Conservation (phyloP, 768 basidiomycete genomes). For the Collybia sp. region DNA sequence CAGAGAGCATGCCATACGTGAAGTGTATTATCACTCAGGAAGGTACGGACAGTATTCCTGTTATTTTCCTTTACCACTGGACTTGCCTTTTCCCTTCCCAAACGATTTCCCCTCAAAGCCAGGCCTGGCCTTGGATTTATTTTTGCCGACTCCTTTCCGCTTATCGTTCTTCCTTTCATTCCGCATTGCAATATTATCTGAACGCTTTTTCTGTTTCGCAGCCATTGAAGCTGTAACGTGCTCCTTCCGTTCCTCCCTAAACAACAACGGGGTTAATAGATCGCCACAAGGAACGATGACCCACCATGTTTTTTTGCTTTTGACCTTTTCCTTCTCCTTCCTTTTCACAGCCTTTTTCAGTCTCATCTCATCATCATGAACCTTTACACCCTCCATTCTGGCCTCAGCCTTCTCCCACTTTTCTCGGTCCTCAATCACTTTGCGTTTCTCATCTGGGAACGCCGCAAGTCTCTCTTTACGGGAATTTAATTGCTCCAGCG, state of each 20-base stretch:
- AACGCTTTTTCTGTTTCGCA: slow-evolving; percentile 84
- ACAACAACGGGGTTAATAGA: background rate
- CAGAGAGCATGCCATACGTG: no score
- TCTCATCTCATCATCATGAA: slow-evolving; percentile 78
- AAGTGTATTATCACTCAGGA: no score
- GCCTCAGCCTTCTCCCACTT: slow-evolving; percentile 90
- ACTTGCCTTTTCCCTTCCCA: slow-evolving; percentile 31
- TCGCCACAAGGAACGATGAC: slow-evolving; percentile 2
- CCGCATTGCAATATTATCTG: slow-evolving; percentile 86
- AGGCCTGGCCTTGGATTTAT: slow-evolving; percentile 62
- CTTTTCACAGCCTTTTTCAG: slow-evolving; percentile 93
- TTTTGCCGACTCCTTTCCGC: slow-evolving; percentile 44
- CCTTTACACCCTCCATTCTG: slow-evolving; percentile 85
- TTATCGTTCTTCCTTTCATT: slow-evolving; percentile 75
- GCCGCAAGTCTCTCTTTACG: slow-evolving; percentile 74
- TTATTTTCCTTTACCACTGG: no score
- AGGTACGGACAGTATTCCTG: no score
- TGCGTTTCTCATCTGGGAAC: slow-evolving; percentile 81
- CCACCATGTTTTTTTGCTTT: slow-evolving; percentile 85
- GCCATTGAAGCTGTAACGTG: slow-evolving; percentile 70
- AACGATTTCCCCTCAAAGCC: slow-evolving; percentile 88
- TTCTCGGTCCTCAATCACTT: slow-evolving; percentile 73
- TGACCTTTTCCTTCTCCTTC: slow-evolving; percentile 85
- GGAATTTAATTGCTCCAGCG: slow-evolving; percentile 72
- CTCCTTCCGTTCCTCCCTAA: slow-evolving; percentile 85